Base-by-base conservation (phyloP, 2,329 filamentous ascomycete species). In the Ophiocordyceps camponoti-floridani region DNA sequence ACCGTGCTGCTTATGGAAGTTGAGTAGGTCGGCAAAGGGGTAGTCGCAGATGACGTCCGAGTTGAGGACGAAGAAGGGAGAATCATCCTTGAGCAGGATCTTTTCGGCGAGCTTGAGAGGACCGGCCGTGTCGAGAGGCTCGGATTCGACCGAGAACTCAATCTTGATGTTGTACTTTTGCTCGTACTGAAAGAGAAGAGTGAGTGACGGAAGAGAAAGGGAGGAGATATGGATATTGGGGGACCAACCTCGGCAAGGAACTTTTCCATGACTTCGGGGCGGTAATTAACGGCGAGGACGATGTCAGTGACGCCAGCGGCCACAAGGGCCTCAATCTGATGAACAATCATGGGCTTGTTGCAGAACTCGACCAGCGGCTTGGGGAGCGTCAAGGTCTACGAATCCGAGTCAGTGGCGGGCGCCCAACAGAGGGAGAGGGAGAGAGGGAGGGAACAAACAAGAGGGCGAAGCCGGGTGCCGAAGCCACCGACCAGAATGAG, bases 401-500 rank as follows among this genome's bases (percentile, higher is more conserved):
- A n/a, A 1, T 8, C 35, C 14, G 35, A 23, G 35, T 18, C 19
- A 26, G 38, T 13, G 11, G 10, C n/a, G 16, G 35, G 8, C 9
- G 14, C 6, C 14, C 6, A 10, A 16, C 5, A 16, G 35, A 6
- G 4, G 14, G 14, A 16, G 35, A 16, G 14, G n/a, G 14, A 37
- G 12, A 14, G 26, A 4, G 18, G 43, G 41, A 37, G 43, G 40
- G 27, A 33, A 42, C 44, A 62, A 81, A 94, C 86, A 61, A 96
- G 77, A 72, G 89, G 89, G 62, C 89, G 84, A 59, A 98, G 82
- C 68, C 89, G 88, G 66, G 89, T 98, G 70, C 89, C 89, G 67
- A 95, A 98, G 66, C 89, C 91, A 70, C 91, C 91, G 67, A 96
- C 91, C 62, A 96, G 88, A 82, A 94, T 95, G 62, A 95, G 82